Conservation (phyloP, 495 filamentous ascomycete genomes). For the Tuber indicum region DNA sequence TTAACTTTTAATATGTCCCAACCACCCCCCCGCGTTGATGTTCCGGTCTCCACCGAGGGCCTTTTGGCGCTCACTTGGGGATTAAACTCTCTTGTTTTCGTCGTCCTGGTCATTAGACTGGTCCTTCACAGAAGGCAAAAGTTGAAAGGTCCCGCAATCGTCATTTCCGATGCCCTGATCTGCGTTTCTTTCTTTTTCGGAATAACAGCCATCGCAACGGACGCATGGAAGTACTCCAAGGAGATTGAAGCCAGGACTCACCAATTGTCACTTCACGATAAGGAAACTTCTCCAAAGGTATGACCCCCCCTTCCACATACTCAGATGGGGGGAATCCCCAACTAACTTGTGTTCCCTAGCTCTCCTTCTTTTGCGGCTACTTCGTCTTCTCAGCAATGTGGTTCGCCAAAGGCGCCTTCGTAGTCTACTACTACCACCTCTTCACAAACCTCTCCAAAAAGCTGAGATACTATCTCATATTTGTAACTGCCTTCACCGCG, state of each 20-base stretch:
- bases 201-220: conserved; percentile 11
- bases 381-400: conserved; percentile 25
- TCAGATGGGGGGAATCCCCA: no score
- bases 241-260: conserved; percentile 13
- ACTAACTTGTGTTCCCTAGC: conserved; percentile 1
- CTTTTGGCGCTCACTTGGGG: conserved; percentile 20
- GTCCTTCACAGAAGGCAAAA: conserved; percentile 7
- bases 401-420: conserved; percentile 21
- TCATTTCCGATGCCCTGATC: conserved; percentile 15
- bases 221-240: conserved; percentile 24
- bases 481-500: conserved; percentile 16
- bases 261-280: not conserved
- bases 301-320: no score
- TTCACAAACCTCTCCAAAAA: conserved; percentile 16
- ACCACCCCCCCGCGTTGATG: not conserved
- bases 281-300: not conserved
- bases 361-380: conserved; percentile 22
- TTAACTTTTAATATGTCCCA: not conserved
- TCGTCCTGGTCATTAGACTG: conserved; percentile 13
- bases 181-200: conserved; percentile 17
- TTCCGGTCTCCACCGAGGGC: conserved; percentile 17
- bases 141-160: conserved; percentile 11
- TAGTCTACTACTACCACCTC: conserved; percentile 24
- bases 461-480: conserved; percentile 15
- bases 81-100: conserved; percentile 11